phyloP scores from a whole-genome alignment of 768 basidiomycete genomes.

The Pulveroboletus sp. region DNA sequence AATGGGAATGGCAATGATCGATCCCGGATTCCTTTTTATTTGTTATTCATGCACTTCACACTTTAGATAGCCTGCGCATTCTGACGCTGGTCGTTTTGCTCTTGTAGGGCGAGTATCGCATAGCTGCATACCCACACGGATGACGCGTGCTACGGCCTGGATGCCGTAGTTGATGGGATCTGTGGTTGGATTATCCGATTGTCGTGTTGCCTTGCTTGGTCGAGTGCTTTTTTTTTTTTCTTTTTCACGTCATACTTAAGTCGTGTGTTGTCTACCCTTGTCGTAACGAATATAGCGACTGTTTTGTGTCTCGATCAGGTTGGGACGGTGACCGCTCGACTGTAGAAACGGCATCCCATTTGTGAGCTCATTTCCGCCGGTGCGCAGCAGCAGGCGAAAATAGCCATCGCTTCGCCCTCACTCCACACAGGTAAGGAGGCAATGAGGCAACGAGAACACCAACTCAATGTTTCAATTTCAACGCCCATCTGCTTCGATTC shows the following conservation, averaged over 20 bases:
- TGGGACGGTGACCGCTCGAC: not conserved
- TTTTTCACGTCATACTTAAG: conserved; percentile 15
- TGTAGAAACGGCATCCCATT: conserved; percentile 4
- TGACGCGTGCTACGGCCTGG: conserved; percentile 21
- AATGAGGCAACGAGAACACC: no score
- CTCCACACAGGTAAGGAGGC: no score
- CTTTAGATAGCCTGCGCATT: conserved; percentile 1
- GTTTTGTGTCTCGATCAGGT: no score
- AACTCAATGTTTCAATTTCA: no score
- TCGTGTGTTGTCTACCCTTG: conserved; percentile 1
- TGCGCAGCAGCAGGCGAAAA: conserved; percentile 2
- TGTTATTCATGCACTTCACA: conserved; percentile 22
- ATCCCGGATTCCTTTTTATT: conserved; percentile 15
- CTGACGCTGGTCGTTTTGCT: conserved; percentile 18
- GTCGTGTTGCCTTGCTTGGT: conserved; percentile 29
- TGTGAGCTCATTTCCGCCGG: conserved; percentile 12
- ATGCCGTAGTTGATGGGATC: conserved; percentile 29
- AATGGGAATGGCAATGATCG: conserved; percentile 44
- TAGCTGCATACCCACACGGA: conserved; percentile 13
- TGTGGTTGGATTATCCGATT: not conserved
- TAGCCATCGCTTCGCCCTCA: not conserved
- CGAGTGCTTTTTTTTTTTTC: conserved; percentile 26
- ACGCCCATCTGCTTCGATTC: no score
- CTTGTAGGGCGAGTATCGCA: conserved; percentile 21
- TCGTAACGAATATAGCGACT: no score